Base-by-base conservation (phyloP, 2,329 filamentous ascomycete genomes). In the Paramyrothecium roridum region DNA sequence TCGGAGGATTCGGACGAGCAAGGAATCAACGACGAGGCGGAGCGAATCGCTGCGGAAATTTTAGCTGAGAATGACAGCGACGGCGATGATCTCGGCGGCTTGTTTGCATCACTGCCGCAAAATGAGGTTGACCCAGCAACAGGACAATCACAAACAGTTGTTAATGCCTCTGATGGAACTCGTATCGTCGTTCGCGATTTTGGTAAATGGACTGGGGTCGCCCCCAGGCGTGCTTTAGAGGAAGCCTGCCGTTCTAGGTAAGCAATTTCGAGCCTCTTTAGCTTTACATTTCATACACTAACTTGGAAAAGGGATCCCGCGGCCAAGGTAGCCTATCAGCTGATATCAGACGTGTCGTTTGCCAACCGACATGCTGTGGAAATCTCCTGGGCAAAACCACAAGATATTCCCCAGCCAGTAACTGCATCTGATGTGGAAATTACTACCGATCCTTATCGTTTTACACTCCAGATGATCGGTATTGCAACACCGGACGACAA, bases 161-260 rank as follows among this genome's bases (percentile, higher is more conserved):
- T 85, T 47, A 84, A 79, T 63, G 74, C 77, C 49, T 61, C 75
- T 54, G 70, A 82, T 59, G 80, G 84, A 2, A 68, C 75, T 7
- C 85, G 81, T 55, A 72, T 91, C 3, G 80, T 77, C 1, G 81
- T 96, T 50, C 81, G 90, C 47, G 89, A 97, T 64, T 97, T 98
- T 78, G 92, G 91, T 2, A 91, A 91, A 69, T 87, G 86, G 77
- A 83, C 83, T 16, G 93, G 93, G 8, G 73, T 96, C 30, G 89
- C 78, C 62, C 93, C 93, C 17, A 83, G 85, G 58, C 82, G 89
- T 60, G 80, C 90, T 26, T 74, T 98, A 13, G 92, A 97, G 69
- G 93, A 97, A 70, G 84, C 90, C n/a, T 96, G 93, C 69, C 87
- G 89, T 63, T 84, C 91, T 59, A 88, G 88, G 88, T 89, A 71